phyloP scores from a whole-genome alignment of 257 asterid genomes.

The Anisodus acutangulus region DNA sequence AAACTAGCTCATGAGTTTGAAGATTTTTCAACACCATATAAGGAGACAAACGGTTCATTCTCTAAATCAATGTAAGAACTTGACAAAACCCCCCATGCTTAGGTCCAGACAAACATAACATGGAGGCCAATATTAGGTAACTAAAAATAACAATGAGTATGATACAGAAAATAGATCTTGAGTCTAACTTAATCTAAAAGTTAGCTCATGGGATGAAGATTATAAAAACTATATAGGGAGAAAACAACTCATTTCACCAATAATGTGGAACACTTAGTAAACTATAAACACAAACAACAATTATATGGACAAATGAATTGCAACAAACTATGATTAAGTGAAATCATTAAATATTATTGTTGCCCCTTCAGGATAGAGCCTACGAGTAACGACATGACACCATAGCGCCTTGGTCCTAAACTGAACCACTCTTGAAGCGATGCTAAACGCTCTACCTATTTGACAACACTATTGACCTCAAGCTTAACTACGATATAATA shows the following conservation, averaged over 20 bases:
- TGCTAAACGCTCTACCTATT: background rate
- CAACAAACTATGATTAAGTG: background rate
- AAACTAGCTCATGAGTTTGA: background rate
- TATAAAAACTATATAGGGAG: background rate
- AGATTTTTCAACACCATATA: background rate
- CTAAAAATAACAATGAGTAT: background rate
- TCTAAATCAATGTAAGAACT: background rate
- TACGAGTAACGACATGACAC: background rate
- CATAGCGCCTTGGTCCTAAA: background rate
- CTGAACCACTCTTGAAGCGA: background rate
- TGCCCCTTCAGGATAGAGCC: conserved; percentile 1
- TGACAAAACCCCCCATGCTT: background rate
- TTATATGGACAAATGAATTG: background rate
- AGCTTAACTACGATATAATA: conserved; percentile 6
- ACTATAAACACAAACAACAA: background rate
- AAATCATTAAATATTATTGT: background rate
- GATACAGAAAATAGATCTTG: background rate
- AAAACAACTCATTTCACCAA: background rate
- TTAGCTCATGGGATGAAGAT: background rate
- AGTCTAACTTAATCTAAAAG: background rate
- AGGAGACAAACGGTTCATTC: background rate
- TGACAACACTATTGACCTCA: background rate
- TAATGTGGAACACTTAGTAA: background rate
- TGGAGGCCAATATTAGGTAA: background rate
- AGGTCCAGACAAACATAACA: background rate